Evolutionary conservation across 164 flowering plant species (phyloP), one percentile per base, ranked within the genome.

Genomic region (Piper longum): DNA sequence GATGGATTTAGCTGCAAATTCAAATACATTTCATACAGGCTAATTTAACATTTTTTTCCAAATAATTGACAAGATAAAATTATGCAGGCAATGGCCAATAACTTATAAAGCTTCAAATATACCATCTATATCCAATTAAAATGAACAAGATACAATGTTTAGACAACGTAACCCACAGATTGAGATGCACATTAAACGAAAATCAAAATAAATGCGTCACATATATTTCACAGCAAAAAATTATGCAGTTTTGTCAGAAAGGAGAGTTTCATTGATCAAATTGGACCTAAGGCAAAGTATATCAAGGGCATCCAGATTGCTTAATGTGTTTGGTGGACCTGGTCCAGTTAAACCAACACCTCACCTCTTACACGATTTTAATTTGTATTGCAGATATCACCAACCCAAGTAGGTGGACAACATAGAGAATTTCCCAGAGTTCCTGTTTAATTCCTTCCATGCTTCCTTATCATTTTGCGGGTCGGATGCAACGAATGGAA

Each of bases 221-320:
- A 26, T 26, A 26, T 26, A 26, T 26, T 26, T 26, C 36, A n/a
- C 36, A 26, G 2, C 36, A 26, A 45, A 82, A 64, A 88, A 81
- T 57, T 86, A 83, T 59, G 89, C 72, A 63, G 80, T 44, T 18
- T 86, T 51, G 64, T 86, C 96, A 51, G 81, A 72, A 18, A 96
- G 96, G 69, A 91, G 81, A 70, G 65, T 48, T 14, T 14, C 52
- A 48, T 14, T 48, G 43, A 91, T 85, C 60, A 66, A 64, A 54
- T 88, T 88, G 64, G 86, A 86, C 14, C 52, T 48, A 13, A 91
- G 88, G 74, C 96, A 85, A 61, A 88, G 79, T 71, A 62, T 62
- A 42, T 39, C 57, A 58, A 91, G 86, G 14, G 77, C 79, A 61
- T 76, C 78, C 6, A 88, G 78, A 66, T 78, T 83, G 9, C 78